Evolutionary conservation across 1,284 basidiomycete genomes (phyloP), one percentile per base, ranked within the genome.

Genomic region (Stygiomarasmius scandens): DNA sequence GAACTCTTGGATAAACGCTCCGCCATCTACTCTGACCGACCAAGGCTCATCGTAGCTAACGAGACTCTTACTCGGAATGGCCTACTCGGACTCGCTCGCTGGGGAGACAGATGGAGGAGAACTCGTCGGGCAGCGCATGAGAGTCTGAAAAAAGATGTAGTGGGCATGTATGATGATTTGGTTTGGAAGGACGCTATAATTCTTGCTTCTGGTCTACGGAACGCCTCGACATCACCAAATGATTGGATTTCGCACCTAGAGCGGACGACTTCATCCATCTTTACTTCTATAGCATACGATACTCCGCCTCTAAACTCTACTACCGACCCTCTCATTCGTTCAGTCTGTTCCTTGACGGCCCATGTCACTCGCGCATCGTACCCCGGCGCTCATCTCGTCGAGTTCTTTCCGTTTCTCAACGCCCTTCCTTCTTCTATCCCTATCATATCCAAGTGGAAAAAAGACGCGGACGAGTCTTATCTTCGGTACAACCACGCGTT

Each of bases 61-160:
- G 45, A 55, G 25, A 55, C 48, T 34, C 54, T 55, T 1, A 55
- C 54, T 0, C 22, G 24, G 23, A 47, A 47, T 41, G 3, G 47
- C 3, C 29, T 55, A 24, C 25, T 55, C 22, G 45, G 36, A 11
- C 41, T 55, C 11, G 36, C 38, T 23, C 29, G 54, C 22, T 55
- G 48, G 32, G 54, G 47, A 16, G 54, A 55, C n/a, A 67, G 61
- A 43, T 78, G 66, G 52, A 79, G 70, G 52, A 71, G 68, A 19
- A 72, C 69, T 23, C 49, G 60, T 20, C 29, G 54, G 14, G 54
- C 54, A n/a, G 54, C 54, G 4, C 54, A 55, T 82, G 80, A 36
- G 81, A 68, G 66, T 82, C 81, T 64, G 82, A 80, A 32, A 77
- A 77, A 55, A 47, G 47, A 49, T 9, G 47, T 47, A n/a, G 46